Evolutionary conservation across 306 rosid species (phyloP).

Genomic region (Myrica gale): DNA sequence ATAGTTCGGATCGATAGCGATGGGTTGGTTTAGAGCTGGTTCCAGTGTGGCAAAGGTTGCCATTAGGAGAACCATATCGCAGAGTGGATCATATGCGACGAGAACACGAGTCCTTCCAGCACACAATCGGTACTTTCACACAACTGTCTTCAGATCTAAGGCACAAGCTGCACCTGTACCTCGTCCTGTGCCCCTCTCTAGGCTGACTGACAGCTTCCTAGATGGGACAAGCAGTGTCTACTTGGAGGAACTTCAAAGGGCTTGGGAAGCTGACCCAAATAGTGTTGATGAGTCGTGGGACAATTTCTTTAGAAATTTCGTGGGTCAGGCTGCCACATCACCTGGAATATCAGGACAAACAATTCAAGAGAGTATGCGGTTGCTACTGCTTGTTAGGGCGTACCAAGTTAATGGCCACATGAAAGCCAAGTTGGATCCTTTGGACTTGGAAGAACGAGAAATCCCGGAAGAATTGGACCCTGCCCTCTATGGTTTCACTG

Average conservation of each 20-base stretch:
- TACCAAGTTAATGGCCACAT: slow-evolving; percentile 95
- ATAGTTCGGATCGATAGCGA: slow-evolving; percentile 29
- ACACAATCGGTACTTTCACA: slow-evolving; percentile 56
- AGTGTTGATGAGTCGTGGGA: slow-evolving; percentile 99
- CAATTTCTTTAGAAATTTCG: slow-evolving; percentile 91
- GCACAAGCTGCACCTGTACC: slow-evolving; percentile 77
- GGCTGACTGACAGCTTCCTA: slow-evolving; percentile 81
- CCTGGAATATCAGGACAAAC: slow-evolving; percentile 97
- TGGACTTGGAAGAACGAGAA: slow-evolving; percentile 61
- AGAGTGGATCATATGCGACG: slow-evolving; percentile 52
- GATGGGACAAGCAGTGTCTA: slow-evolving; percentile 97
- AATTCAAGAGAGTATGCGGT: slow-evolving; percentile 95
- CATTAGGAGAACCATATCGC: slow-evolving; percentile 52
- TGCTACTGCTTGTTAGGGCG: slow-evolving; percentile 82
- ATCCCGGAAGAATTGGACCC: slow-evolving; percentile 80
- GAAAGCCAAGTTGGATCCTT: slow-evolving; percentile 88
- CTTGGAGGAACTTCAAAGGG: slow-evolving; percentile 94
- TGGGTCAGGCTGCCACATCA: slow-evolving; percentile 78
- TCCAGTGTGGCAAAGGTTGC: slow-evolving; percentile 67
- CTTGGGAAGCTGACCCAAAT: slow-evolving; percentile 92
- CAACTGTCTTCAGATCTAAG: slow-evolving; percentile 52
- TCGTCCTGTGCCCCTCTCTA: slow-evolving; percentile 85
- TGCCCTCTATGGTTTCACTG: slow-evolving; percentile 82
- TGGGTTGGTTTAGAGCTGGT: slow-evolving; percentile 94
- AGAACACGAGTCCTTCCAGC: slow-evolving; percentile 55